Conservation (phyloP, 1,284 basidiomycete genomes). For the Tilletiaria anomala region DNA sequence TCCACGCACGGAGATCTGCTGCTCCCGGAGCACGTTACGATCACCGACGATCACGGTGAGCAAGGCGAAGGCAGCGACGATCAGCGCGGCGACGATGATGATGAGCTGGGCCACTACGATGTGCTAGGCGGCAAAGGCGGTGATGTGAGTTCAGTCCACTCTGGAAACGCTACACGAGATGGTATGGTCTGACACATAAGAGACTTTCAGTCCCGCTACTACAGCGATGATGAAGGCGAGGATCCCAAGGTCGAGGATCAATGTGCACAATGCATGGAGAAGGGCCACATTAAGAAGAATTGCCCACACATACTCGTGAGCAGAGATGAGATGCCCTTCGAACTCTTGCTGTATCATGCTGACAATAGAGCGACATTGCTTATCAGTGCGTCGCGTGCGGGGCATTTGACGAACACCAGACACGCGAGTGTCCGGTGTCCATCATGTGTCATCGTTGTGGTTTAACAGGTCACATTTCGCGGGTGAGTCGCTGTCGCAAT, state of each 20-base stretch:
- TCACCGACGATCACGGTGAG: no score
- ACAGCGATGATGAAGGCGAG: slow-evolving; percentile 18
- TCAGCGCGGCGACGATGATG: no score
- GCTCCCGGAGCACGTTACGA: no score
- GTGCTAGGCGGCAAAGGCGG: no score
- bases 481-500: slow-evolving; percentile 36
- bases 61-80: no score
- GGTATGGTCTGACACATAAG: no score
- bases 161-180: no score
- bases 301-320: slow-evolving; percentile 19
- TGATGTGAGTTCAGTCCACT: no score
- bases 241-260: slow-evolving; percentile 14
- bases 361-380: background rate
- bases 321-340: background rate
- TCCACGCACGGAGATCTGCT: no score
- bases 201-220: no score
- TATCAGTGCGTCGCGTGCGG: slow-evolving; percentile 72
- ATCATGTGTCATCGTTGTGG: slow-evolving; percentile 71
- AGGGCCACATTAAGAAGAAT: slow-evolving; percentile 18
- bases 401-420: slow-evolving; percentile 65
- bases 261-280: slow-evolving; percentile 20
- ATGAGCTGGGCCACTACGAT: no score
- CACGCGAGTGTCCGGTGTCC: slow-evolving; percentile 66
- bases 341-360: background rate
- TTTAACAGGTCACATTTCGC: slow-evolving; percentile 65